Conservation (phyloP, 2,329 filamentous ascomycete genomes). For the Ilyonectria mors-panacis region DNA sequence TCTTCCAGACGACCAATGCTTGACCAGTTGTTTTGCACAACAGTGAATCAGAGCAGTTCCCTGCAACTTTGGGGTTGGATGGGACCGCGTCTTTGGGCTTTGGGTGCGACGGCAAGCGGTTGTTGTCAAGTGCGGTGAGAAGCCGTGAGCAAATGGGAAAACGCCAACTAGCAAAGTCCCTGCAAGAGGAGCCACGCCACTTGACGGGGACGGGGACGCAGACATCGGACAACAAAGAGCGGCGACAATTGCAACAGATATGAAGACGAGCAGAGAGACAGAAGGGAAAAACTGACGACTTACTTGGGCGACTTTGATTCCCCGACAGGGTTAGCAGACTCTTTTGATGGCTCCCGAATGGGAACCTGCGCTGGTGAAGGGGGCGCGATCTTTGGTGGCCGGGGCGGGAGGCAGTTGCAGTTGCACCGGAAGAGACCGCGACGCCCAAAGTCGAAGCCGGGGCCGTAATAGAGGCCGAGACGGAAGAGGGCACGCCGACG, state of each 20-base stretch:
- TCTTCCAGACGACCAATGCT: slow-evolving; percentile 9
- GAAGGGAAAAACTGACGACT: slow-evolving; percentile 11
- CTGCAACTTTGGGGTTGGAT: slow-evolving; percentile 4
- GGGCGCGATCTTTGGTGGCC: slow-evolving; percentile 36
- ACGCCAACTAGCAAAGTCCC: slow-evolving; percentile 44
- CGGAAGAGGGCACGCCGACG: slow-evolving; percentile 15
- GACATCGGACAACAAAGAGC: neutral
- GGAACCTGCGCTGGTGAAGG: slow-evolving; percentile 34
- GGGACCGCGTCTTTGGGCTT: slow-evolving; percentile 27
- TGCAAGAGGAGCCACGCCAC: slow-evolving; percentile 45
- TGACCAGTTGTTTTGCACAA: slow-evolving; percentile 15
- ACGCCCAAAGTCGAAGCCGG: slow-evolving; percentile 16
- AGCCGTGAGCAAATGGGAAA: slow-evolving; percentile 44
- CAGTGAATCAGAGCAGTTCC: slow-evolving; percentile 32
- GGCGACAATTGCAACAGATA: slow-evolving; percentile 7
- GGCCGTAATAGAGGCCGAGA: slow-evolving; percentile 19
- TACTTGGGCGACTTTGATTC: slow-evolving; percentile 29
- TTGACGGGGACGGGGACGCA: slow-evolving; percentile 24
- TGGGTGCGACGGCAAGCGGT: slow-evolving; percentile 35
- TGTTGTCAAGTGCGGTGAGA: slow-evolving; percentile 44
- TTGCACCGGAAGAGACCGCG: slow-evolving; percentile 32
- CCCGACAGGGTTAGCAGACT: slow-evolving; percentile 10
- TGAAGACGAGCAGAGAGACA: neutral
- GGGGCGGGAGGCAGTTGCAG: slow-evolving; percentile 21
- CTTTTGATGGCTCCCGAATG: slow-evolving; percentile 15